phyloP scores from a whole-genome alignment of 1,139 yeast species.

The Kluyveromyces sp. region DNA sequence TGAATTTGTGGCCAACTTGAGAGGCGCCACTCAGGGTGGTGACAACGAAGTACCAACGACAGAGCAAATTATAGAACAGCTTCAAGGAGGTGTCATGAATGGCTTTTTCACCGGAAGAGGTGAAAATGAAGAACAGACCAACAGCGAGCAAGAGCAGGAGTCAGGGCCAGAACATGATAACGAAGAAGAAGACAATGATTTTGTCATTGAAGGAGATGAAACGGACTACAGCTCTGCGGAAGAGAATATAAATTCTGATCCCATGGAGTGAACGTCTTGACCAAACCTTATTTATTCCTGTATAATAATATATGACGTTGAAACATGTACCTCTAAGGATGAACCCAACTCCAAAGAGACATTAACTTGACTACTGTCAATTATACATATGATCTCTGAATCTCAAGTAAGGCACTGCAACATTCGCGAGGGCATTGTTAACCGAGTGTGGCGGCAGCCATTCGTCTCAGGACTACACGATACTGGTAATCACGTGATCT shows the following conservation, averaged over 20 bases:
- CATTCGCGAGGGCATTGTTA: too few species aligned
- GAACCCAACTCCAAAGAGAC: too few species aligned
- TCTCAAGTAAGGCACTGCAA: too few species aligned
- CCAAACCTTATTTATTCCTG: too few species aligned
- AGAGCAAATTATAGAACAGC: constrained; percentile 2
- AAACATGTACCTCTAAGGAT: too few species aligned
- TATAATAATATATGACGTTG: too few species aligned
- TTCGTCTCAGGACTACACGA: too few species aligned
- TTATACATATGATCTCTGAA: too few species aligned
- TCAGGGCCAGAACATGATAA: background rate
- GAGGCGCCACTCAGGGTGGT: constrained; percentile 16
- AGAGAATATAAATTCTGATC: background rate
- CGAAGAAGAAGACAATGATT: background rate
- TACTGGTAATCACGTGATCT: background rate
- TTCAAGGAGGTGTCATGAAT: constrained; percentile 4
- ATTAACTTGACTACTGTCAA: too few species aligned
- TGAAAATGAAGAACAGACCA: constrained; percentile 19
- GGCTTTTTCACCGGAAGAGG: constrained; percentile 2
- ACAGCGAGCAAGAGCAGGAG: constrained; percentile 18
- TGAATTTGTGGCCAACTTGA: constrained; percentile 24
- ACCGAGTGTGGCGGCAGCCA: too few species aligned
- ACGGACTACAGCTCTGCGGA: constrained; percentile 2
- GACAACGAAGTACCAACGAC: constrained; percentile 1
- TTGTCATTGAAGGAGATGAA: background rate
- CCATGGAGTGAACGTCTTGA: background rate